Conservation (phyloP, 164 flowering plant species). For the Dillenia turbinata region DNA sequence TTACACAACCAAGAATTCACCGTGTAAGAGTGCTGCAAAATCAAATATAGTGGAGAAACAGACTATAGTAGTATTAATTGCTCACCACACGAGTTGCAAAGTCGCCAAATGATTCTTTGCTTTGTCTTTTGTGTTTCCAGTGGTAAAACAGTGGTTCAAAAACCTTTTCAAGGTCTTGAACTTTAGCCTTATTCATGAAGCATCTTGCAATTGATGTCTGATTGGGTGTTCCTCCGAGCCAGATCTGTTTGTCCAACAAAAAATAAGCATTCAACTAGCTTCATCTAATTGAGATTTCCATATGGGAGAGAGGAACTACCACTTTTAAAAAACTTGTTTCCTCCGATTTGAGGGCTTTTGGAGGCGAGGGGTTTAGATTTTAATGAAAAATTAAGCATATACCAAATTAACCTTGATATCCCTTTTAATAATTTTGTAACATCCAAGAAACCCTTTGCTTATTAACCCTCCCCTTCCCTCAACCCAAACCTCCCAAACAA, state of each 20-base stretch:
- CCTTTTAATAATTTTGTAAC: no score
- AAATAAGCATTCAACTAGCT: no score
- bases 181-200: conserved; percentile 85
- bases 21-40: no score
- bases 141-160: conserved; percentile 80
- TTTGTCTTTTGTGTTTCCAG: conserved; percentile 64
- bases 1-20: no score
- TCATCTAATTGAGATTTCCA: no score
- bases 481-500: no score
- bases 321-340: not conserved
- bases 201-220: conserved; percentile 65
- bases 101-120: conserved; percentile 87
- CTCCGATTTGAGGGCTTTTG: no score
- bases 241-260: conserved; percentile 43
- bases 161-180: conserved; percentile 93
- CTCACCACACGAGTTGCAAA: conserved; percentile 81
- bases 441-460: no score
- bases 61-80: not conserved
- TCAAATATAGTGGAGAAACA: not conserved
- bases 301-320: not conserved
- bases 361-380: no score
- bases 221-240: conserved; percentile 96
- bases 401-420: no score
- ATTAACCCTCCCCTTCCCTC: no score
- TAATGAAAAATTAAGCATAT: no score